A percentile compares a stretch with the other conserved stretches of the same genome.
Evolutionary conservation across 495 filamentous ascomycete genomes (phyloP).

Genomic region (Cercophora newfieldiana): DNA sequence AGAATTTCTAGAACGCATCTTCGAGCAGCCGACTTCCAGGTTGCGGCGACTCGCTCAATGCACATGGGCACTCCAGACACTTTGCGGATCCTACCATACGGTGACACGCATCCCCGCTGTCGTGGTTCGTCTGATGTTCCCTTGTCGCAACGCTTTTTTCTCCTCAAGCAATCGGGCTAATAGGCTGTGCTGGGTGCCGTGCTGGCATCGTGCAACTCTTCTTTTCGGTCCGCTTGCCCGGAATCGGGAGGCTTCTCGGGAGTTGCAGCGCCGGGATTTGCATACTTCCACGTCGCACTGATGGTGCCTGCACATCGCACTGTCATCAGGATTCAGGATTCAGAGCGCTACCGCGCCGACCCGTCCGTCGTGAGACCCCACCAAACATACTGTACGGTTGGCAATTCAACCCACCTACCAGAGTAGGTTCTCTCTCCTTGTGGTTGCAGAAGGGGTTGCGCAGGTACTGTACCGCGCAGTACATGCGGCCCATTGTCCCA

Average conservation of each 20-base stretch:
- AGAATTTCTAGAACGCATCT: background rate
- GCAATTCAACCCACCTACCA: background rate
- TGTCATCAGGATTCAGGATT: background rate
- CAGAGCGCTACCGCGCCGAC: conserved; percentile 4
- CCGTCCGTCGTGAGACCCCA: background rate
- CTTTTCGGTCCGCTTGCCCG: conserved; percentile 12
- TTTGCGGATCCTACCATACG: conserved; percentile 10
- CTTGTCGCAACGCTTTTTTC: background rate
- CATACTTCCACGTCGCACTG: background rate
- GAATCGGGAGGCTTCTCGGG: conserved; percentile 10
- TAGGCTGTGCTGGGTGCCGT: background rate
- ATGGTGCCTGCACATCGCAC: background rate
- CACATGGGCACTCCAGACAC: background rate
- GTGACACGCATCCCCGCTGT: background rate
- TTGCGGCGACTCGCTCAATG: conserved; percentile 3
- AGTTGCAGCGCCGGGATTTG: background rate
- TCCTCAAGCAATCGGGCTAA: background rate
- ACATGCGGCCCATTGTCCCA: background rate
- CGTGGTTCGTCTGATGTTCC: conserved; percentile 17
- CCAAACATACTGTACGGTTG: background rate
- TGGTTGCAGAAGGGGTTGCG: background rate
- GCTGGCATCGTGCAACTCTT: no score
- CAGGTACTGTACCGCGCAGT: background rate
- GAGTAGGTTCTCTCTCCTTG: background rate
- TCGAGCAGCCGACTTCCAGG: conserved; percentile 4